Percentiles rank a stretch among this genome's conserved stretches.
phyloP scores from a whole-genome alignment of 1,284 basidiomycete species.

The Caloboletus inedulis region DNA sequence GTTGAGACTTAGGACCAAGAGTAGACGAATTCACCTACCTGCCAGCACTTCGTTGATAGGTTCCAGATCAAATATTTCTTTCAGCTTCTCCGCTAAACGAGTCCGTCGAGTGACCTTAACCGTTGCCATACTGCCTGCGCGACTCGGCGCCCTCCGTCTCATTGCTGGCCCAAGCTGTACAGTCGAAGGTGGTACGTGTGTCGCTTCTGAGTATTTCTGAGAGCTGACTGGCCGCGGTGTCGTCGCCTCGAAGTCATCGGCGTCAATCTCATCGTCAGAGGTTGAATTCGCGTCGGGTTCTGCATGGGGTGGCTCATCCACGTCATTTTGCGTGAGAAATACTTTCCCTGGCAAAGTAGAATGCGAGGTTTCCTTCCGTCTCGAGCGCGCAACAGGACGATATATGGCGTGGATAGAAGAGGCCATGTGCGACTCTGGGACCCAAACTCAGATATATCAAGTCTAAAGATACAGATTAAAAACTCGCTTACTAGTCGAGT shows the following conservation, averaged over 20 bases:
- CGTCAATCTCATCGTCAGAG: conserved; percentile 56
- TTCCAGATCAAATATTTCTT: conserved; percentile 79
- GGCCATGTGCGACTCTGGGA: conserved; percentile 44
- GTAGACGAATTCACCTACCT: conserved; percentile 44
- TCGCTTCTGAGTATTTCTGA: conserved; percentile 22
- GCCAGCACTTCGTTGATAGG: conserved; percentile 80
- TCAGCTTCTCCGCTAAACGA: conserved; percentile 77
- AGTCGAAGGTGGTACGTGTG: conserved; percentile 1
- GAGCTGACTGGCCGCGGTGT: conserved; percentile 42
- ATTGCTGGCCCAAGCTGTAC: conserved; percentile 25
- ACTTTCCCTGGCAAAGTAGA: conserved; percentile 30
- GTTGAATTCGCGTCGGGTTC: conserved; percentile 30
- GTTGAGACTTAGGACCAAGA: conserved; percentile 17
- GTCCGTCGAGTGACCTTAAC: conserved; percentile 67
- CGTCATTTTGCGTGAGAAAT: conserved; percentile 20
- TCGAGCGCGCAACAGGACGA: conserved; percentile 70
- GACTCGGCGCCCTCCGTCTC: conserved; percentile 32
- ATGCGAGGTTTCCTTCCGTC: conserved; percentile 39
- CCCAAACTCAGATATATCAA: conserved; percentile 1
- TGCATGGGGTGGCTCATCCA: conserved; percentile 20
- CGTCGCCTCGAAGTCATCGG: conserved; percentile 48
- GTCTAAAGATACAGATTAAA: conserved; percentile 16
- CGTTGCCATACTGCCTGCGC: conserved; percentile 66
- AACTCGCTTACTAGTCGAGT: conserved; percentile 34
- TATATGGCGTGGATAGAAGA: conserved; percentile 86